These are phyloP conservation scores for Athelia psychrophila DNA, from an alignment of 1,284 basidiomycete species.

Conservation along the genomic window DNA sequence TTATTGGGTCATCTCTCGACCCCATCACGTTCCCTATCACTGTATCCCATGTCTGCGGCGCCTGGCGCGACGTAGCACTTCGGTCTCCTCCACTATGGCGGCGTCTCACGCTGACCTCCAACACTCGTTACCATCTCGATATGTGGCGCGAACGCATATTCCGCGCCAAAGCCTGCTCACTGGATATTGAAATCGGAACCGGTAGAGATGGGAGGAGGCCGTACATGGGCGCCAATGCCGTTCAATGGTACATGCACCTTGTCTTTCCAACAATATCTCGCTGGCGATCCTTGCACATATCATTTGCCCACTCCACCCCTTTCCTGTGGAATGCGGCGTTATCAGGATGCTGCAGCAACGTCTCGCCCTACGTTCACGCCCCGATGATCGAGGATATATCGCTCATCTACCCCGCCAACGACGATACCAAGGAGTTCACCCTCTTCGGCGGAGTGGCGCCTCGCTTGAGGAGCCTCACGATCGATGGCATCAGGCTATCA, in stretches of 20 bases:
- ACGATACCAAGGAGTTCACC: constrained; percentile 61
- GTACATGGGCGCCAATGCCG: constrained; percentile 42
- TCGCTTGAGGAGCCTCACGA: constrained; percentile 44
- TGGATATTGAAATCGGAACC: constrained; percentile 50
- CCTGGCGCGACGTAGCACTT: constrained; percentile 58
- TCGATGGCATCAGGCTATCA: constrained; percentile 60
- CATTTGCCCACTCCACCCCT: constrained; percentile 52
- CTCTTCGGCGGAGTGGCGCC: constrained; percentile 65
- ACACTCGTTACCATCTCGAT: constrained; percentile 23
- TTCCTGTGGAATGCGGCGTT: constrained; percentile 65
- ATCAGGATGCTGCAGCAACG: constrained; percentile 41
- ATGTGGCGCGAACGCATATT: constrained; percentile 61
- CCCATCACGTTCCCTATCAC: constrained; percentile 47
- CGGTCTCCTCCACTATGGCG: constrained; percentile 60
- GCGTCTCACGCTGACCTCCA: constrained; percentile 44
- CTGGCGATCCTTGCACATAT: constrained; percentile 59
- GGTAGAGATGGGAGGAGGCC: constrained; percentile 10
- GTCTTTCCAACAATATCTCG: constrained; percentile 46
- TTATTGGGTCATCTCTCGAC: constrained; percentile 54
- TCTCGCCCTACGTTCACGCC: constrained; percentile 33
- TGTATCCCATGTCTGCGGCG: constrained; percentile 62
- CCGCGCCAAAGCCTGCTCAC: constrained; percentile 53
- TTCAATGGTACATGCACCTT: constrained; percentile 59
- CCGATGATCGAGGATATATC: constrained; percentile 50
- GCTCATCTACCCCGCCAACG: constrained; percentile 59